Percentiles rank a stretch among this genome's conserved stretches.
phyloP scores from a whole-genome alignment of 306 rosid species.

The Prosopis cineraria region DNA sequence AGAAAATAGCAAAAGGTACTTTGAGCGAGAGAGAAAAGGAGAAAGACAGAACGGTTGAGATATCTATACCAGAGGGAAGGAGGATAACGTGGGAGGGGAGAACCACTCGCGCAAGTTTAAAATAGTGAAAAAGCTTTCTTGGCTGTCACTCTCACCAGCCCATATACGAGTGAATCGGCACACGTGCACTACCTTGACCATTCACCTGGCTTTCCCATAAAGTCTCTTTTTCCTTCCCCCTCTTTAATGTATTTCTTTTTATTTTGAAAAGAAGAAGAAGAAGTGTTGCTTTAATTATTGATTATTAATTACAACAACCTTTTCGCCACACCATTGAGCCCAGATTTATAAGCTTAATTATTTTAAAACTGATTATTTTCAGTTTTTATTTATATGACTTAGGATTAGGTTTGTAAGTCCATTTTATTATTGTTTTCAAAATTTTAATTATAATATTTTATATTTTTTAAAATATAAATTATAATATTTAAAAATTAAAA shows the following conservation, averaged over 20 bases:
- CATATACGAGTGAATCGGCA: conserved; percentile 29
- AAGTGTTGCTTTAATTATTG: not conserved
- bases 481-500: too few species aligned
- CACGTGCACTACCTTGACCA: conserved; percentile 64
- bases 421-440: too few species aligned
- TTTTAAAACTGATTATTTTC: too few species aligned
- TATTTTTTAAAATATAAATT: too few species aligned
- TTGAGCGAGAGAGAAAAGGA: conserved; percentile 16
- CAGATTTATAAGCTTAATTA: too few species aligned
- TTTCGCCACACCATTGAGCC: too few species aligned
- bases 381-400: too few species aligned
- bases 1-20: conserved; percentile 14
- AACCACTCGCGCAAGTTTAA: conserved; percentile 67
- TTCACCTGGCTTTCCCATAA: conserved; percentile 10
- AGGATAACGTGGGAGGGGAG: conserved; percentile 39
- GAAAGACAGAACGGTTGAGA: conserved; percentile 31
- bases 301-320: not conserved
- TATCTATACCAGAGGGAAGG: conserved; percentile 40
- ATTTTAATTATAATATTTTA: too few species aligned
- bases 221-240: not conserved
- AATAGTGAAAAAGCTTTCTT: conserved; percentile 26
- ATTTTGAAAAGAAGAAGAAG: not conserved
- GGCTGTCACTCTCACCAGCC: conserved; percentile 42
- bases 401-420: too few species aligned
- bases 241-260: not conserved